Conservation (phyloP, 495 filamentous ascomycete genomes). For the Gamarada debralockiae region DNA sequence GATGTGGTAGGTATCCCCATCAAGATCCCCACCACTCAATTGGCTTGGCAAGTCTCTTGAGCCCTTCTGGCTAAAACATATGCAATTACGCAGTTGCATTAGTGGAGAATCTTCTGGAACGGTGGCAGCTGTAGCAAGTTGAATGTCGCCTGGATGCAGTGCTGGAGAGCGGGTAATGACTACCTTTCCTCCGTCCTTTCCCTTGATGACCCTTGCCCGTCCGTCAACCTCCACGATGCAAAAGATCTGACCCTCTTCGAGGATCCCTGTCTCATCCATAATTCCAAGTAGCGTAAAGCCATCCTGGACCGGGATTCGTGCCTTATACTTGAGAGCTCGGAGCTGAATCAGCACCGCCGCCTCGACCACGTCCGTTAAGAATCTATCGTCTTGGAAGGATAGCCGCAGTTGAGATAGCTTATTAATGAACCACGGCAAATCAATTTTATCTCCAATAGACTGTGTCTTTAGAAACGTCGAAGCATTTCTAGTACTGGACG, state of each 20-base stretch:
- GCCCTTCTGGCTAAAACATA: conserved; percentile 70
- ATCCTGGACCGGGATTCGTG: conserved; percentile 62
- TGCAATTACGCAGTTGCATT: conserved; percentile 56
- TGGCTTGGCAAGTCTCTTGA: conserved; percentile 68
- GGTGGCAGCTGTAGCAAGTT: conserved; percentile 49
- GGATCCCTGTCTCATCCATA: conserved; percentile 73
- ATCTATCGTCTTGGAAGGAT: conserved; percentile 59
- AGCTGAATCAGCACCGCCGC: conserved; percentile 59
- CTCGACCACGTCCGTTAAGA: conserved; percentile 62
- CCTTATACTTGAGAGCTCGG: conserved; percentile 68
- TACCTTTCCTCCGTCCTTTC: conserved; percentile 35
- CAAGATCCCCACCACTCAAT: conserved; percentile 76
- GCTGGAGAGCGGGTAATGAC: conserved; percentile 73
- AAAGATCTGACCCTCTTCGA: conserved; percentile 66
- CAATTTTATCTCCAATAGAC: conserved; percentile 48
- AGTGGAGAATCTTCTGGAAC: conserved; percentile 60
- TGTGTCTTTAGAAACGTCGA: conserved; percentile 56
- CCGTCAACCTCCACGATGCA: conserved; percentile 34
- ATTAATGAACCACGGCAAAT: conserved; percentile 57
- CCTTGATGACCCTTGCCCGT: conserved; percentile 17
- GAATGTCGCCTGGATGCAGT: conserved; percentile 77
- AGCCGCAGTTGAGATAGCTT: conserved; percentile 47
- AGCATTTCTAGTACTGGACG: conserved; percentile 49
- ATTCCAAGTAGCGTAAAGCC: conserved; percentile 73
- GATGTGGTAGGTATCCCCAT: conserved; percentile 75